Percentiles rank a stretch among this genome's conserved stretches.
Evolutionary conservation across 2,329 filamentous ascomycete species (phyloP).

Genomic region (Cryphonectria naterciae): DNA sequence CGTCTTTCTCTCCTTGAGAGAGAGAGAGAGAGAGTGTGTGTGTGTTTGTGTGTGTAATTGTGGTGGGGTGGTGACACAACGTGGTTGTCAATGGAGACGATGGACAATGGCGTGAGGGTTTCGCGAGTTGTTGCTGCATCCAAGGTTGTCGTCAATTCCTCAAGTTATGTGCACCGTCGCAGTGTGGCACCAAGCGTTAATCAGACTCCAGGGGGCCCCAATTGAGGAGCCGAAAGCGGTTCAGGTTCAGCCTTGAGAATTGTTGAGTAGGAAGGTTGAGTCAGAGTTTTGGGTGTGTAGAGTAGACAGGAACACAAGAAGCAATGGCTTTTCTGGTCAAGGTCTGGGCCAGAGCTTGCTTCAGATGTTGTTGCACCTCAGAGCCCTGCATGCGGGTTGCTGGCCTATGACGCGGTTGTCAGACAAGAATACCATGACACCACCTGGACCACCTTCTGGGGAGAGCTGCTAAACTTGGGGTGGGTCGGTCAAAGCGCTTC

Average conservation of each 20-base stretch:
- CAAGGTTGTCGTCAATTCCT: neutral
- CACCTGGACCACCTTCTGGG: neutral
- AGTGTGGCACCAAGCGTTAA: neutral
- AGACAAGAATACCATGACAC: neutral
- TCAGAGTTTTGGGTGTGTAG: neutral
- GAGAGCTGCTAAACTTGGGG: neutral
- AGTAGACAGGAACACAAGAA: neutral
- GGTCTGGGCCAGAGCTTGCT: neutral
- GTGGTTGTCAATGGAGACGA: neutral
- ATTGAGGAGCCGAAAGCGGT: conserved; percentile 15
- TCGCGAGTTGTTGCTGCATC: neutral
- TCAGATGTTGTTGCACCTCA: neutral
- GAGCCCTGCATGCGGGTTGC: conserved; percentile 10
- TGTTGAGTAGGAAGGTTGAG: neutral
- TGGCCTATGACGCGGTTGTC: conserved; percentile 25
- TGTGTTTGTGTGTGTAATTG: neutral
- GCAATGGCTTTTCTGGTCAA: neutral
- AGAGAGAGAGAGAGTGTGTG: no score
- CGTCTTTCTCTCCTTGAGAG: neutral
- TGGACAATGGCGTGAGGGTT: neutral
- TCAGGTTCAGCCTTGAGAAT: neutral
- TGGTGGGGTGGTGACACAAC: neutral
- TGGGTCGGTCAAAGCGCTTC: no score
- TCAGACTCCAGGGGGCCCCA: neutral
- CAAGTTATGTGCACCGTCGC: neutral